Base-by-base conservation (phyloP, 345 rosid species). In the Murraya koenigii region DNA sequence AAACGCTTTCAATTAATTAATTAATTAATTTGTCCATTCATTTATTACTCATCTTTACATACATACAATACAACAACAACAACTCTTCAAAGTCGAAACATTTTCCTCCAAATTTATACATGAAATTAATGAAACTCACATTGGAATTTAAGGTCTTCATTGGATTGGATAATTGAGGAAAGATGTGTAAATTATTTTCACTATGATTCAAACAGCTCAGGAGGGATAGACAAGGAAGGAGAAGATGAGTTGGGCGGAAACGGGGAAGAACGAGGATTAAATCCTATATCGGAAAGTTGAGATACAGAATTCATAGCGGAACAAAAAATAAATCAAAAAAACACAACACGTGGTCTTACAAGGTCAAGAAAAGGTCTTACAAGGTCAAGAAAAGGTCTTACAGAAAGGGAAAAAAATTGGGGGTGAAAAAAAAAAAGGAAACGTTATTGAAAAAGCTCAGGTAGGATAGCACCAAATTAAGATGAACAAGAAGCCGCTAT, bases 331-430 rank as follows among this genome's bases (percentile, higher is more conserved):
- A 41, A 78, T 26, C 44, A 10, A 38, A 28, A 8, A 3, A 47
- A 38, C 15, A 54, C 1, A 3, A 35, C 25, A 69, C 0, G 15
- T 81, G 97, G 93, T 89, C 98, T 93, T 92, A 96, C 97, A 92
- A 96, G 97, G 95, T 90, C 97, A 96, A 96, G 98, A 96, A 96
- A 96, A 96, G 97, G 94, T 87, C 97, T 96, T 96, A 93, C 97
- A 95, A 96, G 98, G 98, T 96, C 99, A 96, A 96, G 98, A 96
- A 92, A 75, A n/a, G n/a, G n/a, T n/a, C n/a, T n/a, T n/a, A 80
- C 38, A 39, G 59, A 32, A 36, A 13, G n/a, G 41, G 22, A 62
- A 7, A 61, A 77, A 32, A 20, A 2, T 3, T 44, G 38, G 3
- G 39, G n/a, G n/a, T n/a, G n/a, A 0, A 38, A 4, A 7, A 55